Conservation (phyloP, 768 basidiomycete genomes). For the Suillus clintonianus region DNA sequence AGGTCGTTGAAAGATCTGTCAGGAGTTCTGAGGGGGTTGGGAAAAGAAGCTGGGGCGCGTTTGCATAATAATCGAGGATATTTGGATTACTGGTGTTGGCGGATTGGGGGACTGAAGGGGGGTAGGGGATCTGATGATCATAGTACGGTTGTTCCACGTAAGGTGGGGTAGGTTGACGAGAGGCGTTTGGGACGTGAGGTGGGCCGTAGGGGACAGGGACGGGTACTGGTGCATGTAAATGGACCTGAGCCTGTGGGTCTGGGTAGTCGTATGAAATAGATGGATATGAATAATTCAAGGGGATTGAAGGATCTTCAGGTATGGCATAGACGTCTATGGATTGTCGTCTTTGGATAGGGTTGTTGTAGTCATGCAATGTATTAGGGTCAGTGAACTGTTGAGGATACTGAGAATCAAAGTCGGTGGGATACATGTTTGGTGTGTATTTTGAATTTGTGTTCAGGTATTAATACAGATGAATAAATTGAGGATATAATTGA, state of each 20-base stretch:
- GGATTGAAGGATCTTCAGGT: constrained; percentile 1
- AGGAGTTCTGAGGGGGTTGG: constrained; percentile 70
- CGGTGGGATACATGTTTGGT: constrained; percentile 1
- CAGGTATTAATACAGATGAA: background rate
- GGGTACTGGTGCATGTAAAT: constrained; percentile 33
- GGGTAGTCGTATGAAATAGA: constrained; percentile 12
- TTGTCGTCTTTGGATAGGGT: background rate
- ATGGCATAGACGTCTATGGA: background rate
- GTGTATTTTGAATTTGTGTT: too few relatives aligned
- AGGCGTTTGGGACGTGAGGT: constrained; percentile 1
- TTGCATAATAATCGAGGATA: constrained; percentile 24
- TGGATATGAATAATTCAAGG: constrained; percentile 16
- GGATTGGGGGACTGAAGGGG: constrained; percentile 4
- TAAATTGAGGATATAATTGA: too few relatives aligned
- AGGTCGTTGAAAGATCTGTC: constrained; percentile 35
- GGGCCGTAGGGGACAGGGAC: constrained; percentile 19
- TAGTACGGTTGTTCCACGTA: constrained; percentile 7
- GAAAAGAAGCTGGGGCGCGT: constrained; percentile 43
- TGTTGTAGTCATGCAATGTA: background rate
- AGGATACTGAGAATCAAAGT: constrained; percentile 1
- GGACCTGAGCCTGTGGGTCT: constrained; percentile 1
- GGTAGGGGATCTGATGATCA: constrained; percentile 15
- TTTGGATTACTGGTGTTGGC: background rate
- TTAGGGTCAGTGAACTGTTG: background rate
- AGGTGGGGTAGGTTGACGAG: constrained; percentile 10